phyloP scores from a whole-genome alignment of 371 early-diverging fungal genomes.

The Mortierella sp. region DNA sequence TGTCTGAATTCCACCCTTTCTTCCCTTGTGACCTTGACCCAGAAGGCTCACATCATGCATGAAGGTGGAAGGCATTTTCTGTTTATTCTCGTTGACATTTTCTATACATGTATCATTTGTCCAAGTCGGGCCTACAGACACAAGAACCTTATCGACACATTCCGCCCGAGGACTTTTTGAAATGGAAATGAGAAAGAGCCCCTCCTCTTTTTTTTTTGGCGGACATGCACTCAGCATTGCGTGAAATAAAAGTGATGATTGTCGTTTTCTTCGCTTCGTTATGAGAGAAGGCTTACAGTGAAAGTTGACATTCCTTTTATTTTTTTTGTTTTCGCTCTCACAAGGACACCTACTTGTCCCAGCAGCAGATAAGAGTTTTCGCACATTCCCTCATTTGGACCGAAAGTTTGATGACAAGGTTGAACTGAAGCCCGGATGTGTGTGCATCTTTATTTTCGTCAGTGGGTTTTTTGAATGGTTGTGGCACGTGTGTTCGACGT shows the following conservation, averaged over 20 bases:
- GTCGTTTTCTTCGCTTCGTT: not conserved
- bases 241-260: too few species aligned
- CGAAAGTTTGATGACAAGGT: not conserved
- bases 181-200: not conserved
- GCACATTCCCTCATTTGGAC: not conserved
- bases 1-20: too few species aligned
- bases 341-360: too few species aligned
- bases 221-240: too few species aligned
- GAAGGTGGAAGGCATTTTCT: too few species aligned
- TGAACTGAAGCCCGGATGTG: conserved; percentile 3
- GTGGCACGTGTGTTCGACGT: conserved; percentile 5
- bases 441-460: not conserved
- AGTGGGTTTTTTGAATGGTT: not conserved
- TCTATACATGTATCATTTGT: too few species aligned
- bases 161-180: too few species aligned
- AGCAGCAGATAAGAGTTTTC: not conserved
- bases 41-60: too few species aligned
- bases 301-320: not conserved
- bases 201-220: not conserved
- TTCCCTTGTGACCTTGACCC: too few species aligned
- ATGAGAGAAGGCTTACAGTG: not conserved
- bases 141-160: too few species aligned
- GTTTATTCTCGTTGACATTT: too few species aligned
- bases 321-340: not conserved
- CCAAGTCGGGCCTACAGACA: too few species aligned